Conservation (phyloP, 192 early-diverging fungal genomes). For the Coemansia sp. region DNA sequence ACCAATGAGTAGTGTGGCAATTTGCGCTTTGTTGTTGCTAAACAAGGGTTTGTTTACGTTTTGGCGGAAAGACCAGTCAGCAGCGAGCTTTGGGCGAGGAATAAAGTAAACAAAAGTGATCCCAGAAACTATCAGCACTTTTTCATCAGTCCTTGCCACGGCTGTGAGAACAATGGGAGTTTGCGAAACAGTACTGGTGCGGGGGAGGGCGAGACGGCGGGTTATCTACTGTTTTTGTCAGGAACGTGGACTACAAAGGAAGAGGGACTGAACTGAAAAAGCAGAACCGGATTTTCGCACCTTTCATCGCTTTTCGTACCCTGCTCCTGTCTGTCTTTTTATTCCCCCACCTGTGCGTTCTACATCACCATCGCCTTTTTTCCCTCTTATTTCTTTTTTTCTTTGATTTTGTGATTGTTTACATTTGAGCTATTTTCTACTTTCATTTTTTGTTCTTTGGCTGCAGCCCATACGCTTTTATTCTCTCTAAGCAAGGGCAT, state of each 20-base stretch:
- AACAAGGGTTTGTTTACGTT: slow-evolving; percentile 7
- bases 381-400: background rate
- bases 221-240: slow-evolving; percentile 6
- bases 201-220: background rate
- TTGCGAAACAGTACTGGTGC: background rate
- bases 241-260: slow-evolving; percentile 6
- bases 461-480: background rate
- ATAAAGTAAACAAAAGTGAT: slow-evolving; percentile 6
- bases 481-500: background rate
- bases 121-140: background rate
- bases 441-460: slow-evolving; percentile 2
- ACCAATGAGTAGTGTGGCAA: background rate
- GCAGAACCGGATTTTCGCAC: slow-evolving; percentile 8
- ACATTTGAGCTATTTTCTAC: background rate
- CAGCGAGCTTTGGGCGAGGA: background rate
- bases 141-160: background rate
- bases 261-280: background rate
- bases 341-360: background rate
- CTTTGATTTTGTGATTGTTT: slow-evolving; percentile 10
- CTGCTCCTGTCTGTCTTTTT: background rate
- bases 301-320: slow-evolving; percentile 1
- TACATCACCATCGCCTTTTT: background rate
- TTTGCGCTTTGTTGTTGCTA: slow-evolving; percentile 7
- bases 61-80: background rate
- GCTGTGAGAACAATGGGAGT: background rate